phyloP scores from a whole-genome alignment of 148 eudicot genomes.

The Rheum nobile region DNA sequence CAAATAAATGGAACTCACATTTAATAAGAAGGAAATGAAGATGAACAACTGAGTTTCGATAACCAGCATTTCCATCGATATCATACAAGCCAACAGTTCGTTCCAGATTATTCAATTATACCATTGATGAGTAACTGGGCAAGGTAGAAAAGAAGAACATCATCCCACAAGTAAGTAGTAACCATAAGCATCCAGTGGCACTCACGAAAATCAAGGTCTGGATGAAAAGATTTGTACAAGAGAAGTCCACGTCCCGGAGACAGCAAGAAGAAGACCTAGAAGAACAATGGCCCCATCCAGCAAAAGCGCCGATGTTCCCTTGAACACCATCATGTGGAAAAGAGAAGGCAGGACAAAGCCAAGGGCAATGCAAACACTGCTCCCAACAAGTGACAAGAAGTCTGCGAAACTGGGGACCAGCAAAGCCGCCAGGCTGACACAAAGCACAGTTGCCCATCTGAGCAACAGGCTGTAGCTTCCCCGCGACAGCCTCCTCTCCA shows the following conservation, averaged over 20 bases:
- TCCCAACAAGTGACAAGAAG: slow-evolving; percentile 76
- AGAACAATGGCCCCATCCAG: slow-evolving; percentile 34
- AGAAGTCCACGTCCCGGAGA: slow-evolving; percentile 58
- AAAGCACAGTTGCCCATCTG: slow-evolving; percentile 56
- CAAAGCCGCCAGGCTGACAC: slow-evolving; percentile 46
- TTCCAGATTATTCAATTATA: too few species aligned
- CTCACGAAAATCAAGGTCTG: slow-evolving; percentile 18
- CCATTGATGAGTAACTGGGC: too few species aligned
- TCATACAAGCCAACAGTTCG: too few species aligned
- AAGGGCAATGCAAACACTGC: slow-evolving; percentile 59
- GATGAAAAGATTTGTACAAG: slow-evolving; percentile 37
- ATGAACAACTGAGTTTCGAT: too few species aligned
- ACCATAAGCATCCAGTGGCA: background rate
- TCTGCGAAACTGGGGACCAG: slow-evolving; percentile 72
- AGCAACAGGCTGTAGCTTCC: slow-evolving; percentile 58
- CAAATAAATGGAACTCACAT: too few species aligned
- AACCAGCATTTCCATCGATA: too few species aligned
- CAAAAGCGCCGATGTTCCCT: slow-evolving; percentile 21
- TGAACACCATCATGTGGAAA: slow-evolving; percentile 54
- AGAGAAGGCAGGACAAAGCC: slow-evolving; percentile 77
- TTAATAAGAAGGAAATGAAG: too few species aligned
- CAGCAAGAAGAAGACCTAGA: slow-evolving; percentile 40
- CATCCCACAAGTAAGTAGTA: background rate
- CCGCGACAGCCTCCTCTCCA: slow-evolving; percentile 50
- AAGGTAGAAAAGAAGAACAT: background rate